phyloP scores from a whole-genome alignment of 306 rosid genomes.

The Prunus mongolica region DNA sequence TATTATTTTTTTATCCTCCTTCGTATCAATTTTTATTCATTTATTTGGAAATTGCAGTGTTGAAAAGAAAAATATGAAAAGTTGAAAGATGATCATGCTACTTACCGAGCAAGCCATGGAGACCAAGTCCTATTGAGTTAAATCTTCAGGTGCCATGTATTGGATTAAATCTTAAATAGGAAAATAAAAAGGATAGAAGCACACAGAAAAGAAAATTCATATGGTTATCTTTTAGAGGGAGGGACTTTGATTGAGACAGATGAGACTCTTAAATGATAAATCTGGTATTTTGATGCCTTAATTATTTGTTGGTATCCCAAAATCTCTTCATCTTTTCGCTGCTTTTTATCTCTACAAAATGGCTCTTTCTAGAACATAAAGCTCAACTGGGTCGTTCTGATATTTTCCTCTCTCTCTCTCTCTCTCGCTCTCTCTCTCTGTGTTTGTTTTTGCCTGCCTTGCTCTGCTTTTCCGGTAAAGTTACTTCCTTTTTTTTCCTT shows the following conservation, averaged over 20 bases:
- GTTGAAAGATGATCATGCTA: not conserved
- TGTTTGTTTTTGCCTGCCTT: conserved; percentile 2
- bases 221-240: conserved; percentile 6
- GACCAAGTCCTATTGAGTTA: not conserved
- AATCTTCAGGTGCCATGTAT: not conserved
- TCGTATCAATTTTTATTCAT: not conserved
- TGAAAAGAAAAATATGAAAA: not conserved
- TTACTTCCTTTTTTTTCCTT: not conserved
- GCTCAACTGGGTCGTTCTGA: conserved; percentile 13
- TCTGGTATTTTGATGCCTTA: conserved; percentile 26
- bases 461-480: conserved; percentile 26
- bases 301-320: conserved; percentile 10
- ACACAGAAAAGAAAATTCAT: not conserved
- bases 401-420: not conserved
- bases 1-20: not conserved
- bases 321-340: conserved; percentile 7
- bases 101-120: not conserved
- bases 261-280: conserved; percentile 41
- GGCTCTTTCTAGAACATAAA: conserved; percentile 13
- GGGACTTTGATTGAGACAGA: conserved; percentile 28
- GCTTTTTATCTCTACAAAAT: conserved; percentile 1
- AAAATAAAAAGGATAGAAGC: not conserved
- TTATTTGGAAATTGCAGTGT: not conserved
- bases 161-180: not conserved
- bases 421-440: not conserved